A percentile compares a stretch with the other conserved stretches of the same genome.
Evolutionary conservation across 371 early-diverging fungal species (phyloP).

Genomic region (Circinella umbellata): DNA sequence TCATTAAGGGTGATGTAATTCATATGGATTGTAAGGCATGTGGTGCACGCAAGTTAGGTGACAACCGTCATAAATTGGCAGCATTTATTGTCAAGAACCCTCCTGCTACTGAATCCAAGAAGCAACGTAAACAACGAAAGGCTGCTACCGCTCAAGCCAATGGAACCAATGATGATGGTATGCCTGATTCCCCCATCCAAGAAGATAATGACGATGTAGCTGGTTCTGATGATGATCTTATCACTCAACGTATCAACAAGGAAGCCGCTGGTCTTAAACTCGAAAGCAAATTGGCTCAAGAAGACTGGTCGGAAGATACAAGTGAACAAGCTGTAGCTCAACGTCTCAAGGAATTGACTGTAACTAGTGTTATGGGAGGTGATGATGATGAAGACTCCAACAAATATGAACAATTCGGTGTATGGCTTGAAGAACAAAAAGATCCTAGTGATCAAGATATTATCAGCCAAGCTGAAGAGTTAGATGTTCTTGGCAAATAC

Average conservation of each 20-base stretch:
- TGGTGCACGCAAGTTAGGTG: slow-evolving; percentile 84
- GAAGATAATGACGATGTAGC: slow-evolving; percentile 47
- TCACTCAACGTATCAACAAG: slow-evolving; percentile 73
- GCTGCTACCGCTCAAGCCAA: slow-evolving; percentile 56
- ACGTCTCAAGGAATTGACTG: slow-evolving; percentile 75
- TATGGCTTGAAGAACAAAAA: slow-evolving; percentile 63
- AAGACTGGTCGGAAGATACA: slow-evolving; percentile 88
- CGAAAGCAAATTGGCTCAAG: slow-evolving; percentile 71
- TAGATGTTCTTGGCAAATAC: slow-evolving; percentile 78
- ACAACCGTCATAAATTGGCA: slow-evolving; percentile 90
- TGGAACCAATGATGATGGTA: slow-evolving; percentile 50
- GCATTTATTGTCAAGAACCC: slow-evolving; percentile 94
- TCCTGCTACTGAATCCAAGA: slow-evolving; percentile 68
- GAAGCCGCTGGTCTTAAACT: slow-evolving; percentile 70
- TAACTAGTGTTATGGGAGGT: slow-evolving; percentile 54
- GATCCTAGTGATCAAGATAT: slow-evolving; percentile 71
- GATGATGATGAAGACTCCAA: slow-evolving; percentile 70
- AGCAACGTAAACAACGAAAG: slow-evolving; percentile 75
- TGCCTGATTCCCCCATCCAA: slow-evolving; percentile 45
- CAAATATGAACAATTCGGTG: slow-evolving; percentile 75
- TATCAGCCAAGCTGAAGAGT: slow-evolving; percentile 76
- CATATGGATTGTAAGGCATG: slow-evolving; percentile 92
- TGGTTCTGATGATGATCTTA: slow-evolving; percentile 71
- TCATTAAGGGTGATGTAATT: slow-evolving; percentile 77
- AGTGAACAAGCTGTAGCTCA: slow-evolving; percentile 79